phyloP scores from a whole-genome alignment of 257 asterid species.

The Salvia miltiorrhiza region DNA sequence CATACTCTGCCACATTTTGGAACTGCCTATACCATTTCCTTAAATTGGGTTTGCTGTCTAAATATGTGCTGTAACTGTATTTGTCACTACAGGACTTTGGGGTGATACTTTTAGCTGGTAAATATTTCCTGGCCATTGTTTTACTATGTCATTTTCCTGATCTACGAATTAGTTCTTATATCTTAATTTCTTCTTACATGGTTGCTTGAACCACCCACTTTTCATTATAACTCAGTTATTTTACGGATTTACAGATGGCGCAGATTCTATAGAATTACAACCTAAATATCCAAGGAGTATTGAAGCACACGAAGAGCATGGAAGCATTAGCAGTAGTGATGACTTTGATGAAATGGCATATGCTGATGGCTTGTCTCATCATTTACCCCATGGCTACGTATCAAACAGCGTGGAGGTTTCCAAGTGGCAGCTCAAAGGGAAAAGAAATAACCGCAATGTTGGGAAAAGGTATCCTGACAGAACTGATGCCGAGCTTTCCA shows the following conservation, averaged over 20 bases:
- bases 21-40: conserved; percentile 2
- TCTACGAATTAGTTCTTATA: background rate
- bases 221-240: conserved; percentile 10
- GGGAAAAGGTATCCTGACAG: conserved; percentile 51
- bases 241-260: conserved; percentile 64
- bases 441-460: conserved; percentile 65
- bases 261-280: conserved; percentile 74
- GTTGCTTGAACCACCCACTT: background rate
- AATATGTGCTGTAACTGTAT: background rate
- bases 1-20: background rate
- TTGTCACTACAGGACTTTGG: background rate
- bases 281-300: conserved; percentile 80
- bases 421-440: conserved; percentile 81
- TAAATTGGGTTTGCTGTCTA: background rate
- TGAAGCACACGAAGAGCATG: conserved; percentile 55
- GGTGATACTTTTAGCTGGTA: background rate
- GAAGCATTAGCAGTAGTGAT: conserved; percentile 74
- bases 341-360: conserved; percentile 61
- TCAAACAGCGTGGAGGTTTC: conserved; percentile 50
- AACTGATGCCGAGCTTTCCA: conserved; percentile 39
- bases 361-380: conserved; percentile 50
- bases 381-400: conserved; percentile 34
- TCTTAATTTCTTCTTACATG: background rate
- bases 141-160: background rate
- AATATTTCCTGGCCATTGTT: background rate